phyloP scores from a whole-genome alignment of 345 rosid species.

The Murraya paniculata region DNA sequence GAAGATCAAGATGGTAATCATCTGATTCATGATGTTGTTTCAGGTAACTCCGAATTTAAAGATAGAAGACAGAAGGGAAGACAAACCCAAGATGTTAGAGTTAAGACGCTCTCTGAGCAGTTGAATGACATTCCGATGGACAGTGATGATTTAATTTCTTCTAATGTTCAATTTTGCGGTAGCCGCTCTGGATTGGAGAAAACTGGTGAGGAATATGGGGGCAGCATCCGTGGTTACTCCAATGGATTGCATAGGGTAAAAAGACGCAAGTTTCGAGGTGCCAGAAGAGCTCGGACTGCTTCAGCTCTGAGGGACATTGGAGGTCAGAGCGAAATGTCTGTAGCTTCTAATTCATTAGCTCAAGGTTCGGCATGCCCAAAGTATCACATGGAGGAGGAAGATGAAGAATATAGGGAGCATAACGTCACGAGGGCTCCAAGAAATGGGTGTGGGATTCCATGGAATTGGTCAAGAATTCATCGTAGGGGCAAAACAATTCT shows the following conservation, averaged over 20 bases:
- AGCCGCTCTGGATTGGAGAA: slow-evolving; percentile 33
- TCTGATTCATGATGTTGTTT: slow-evolving; percentile 43
- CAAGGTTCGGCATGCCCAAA: slow-evolving; percentile 38
- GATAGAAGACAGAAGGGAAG: slow-evolving; percentile 55
- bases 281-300: slow-evolving; percentile 47
- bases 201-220: slow-evolving; percentile 33
- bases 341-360: slow-evolving; percentile 70
- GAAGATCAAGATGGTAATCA: slow-evolving; percentile 36
- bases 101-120: slow-evolving; percentile 73
- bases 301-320: slow-evolving; percentile 47
- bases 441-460: slow-evolving; percentile 94
- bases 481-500: slow-evolving; percentile 74
- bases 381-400: slow-evolving; percentile 44
- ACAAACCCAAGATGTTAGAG: slow-evolving; percentile 35
- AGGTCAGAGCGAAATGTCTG: slow-evolving; percentile 68
- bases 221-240: slow-evolving; percentile 33
- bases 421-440: slow-evolving; percentile 62
- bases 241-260: slow-evolving; percentile 44
- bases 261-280: slow-evolving; percentile 65
- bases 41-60: slow-evolving; percentile 45
- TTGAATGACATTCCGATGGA: slow-evolving; percentile 54
- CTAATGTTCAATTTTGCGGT: slow-evolving; percentile 40
- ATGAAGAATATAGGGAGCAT: slow-evolving; percentile 41
- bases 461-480: slow-evolving; percentile 98
- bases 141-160: slow-evolving; percentile 70